phyloP scores from a whole-genome alignment of 495 filamentous ascomycete genomes.

The Aspergillus bertholletiae region DNA sequence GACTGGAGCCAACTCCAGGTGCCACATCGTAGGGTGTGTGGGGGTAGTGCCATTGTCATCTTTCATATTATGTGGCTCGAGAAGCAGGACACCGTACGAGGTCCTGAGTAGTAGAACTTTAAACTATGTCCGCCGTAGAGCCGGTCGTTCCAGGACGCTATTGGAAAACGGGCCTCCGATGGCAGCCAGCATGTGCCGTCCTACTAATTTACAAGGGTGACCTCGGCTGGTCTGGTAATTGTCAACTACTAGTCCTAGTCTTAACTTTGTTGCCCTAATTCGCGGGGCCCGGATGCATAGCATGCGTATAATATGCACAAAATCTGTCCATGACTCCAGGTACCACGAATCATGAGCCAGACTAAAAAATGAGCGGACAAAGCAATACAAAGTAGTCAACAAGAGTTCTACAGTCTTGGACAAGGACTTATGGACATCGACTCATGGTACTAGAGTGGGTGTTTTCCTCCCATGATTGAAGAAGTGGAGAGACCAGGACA shows the following conservation, averaged over 20 bases:
- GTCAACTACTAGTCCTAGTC: background rate
- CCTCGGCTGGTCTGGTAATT: background rate
- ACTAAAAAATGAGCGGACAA: background rate
- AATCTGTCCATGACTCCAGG: no score
- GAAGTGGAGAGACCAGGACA: background rate
- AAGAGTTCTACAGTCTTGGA: no score
- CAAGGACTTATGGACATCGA: background rate
- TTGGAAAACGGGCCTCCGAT: background rate
- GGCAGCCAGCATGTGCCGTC: background rate
- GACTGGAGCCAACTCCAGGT: constrained; percentile 5
- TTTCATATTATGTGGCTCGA: background rate
- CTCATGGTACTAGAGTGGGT: background rate
- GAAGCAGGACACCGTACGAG: no score
- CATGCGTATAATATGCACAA: background rate
- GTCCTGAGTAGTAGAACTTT: background rate
- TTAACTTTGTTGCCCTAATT: background rate
- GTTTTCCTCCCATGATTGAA: background rate
- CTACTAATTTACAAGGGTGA: background rate
- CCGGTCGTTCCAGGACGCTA: background rate
- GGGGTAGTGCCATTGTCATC: background rate
- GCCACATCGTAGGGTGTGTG: constrained; percentile 4
- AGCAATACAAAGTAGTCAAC: no score
- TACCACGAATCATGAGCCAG: no score
- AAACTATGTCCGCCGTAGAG: background rate
- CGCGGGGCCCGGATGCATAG: background rate